Evolutionary conservation across 2,329 filamentous ascomycete species (phyloP).

Genomic region (Penicillium sp.): DNA sequence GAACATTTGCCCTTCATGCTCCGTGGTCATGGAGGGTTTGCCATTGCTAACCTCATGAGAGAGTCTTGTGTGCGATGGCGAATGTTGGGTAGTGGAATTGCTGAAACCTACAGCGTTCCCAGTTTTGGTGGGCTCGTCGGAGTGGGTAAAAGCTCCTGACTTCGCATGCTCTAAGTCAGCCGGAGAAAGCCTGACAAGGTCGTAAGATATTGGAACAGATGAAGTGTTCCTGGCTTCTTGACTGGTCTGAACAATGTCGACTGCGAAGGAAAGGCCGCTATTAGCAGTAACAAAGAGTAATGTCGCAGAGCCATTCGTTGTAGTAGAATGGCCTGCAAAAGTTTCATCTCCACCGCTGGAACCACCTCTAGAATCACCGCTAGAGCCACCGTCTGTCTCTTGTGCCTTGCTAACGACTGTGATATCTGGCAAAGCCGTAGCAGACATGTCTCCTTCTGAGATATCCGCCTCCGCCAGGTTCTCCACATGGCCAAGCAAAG

Average conservation of each 20-base stretch:
- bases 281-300: not conserved
- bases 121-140: not conserved
- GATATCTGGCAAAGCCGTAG: not conserved
- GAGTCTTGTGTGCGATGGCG: not conserved
- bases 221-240: not conserved
- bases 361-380: not conserved
- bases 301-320: not conserved
- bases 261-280: not conserved
- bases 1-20: not conserved
- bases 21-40: too few species aligned
- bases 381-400: not conserved
- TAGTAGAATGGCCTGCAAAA: not conserved
- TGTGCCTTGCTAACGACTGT: not conserved
- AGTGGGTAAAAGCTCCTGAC: not conserved
- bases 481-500: not conserved
- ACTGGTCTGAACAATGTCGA: not conserved
- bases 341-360: too few species aligned
- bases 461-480: not conserved
- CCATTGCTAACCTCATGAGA: not conserved
- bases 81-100: not conserved
- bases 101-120: not conserved
- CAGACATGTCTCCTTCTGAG: not conserved
- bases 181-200: not conserved
- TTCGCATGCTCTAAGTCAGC: not conserved
- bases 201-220: not conserved